Conservation (phyloP, 805 yeast genomes). For the Yarrowia sp. region DNA sequence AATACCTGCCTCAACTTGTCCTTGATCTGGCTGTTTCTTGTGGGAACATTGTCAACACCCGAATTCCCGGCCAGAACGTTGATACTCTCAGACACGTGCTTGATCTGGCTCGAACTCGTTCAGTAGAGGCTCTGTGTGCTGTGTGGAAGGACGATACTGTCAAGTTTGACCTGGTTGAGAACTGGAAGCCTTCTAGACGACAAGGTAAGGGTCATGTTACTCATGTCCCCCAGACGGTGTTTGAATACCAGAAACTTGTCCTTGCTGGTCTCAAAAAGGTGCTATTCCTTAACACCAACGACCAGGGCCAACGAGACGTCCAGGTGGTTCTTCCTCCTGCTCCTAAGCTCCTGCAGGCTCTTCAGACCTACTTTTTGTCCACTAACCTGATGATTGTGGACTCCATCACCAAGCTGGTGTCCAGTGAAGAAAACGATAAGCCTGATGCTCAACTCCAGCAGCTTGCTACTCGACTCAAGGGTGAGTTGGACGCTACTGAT, state of each 20-base stretch:
- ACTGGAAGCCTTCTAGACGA: slow-evolving; percentile 37
- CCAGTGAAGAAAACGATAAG: not conserved
- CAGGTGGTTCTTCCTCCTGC: slow-evolving; percentile 40
- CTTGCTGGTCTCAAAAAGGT: slow-evolving; percentile 37
- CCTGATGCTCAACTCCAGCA: slow-evolving; percentile 13
- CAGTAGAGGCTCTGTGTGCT: slow-evolving; percentile 49
- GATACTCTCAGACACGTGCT: slow-evolving; percentile 43
- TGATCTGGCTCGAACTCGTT: slow-evolving; percentile 44
- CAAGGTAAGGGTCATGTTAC: slow-evolving; percentile 30
- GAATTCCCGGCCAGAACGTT: slow-evolving; percentile 43
- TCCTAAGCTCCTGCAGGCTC: slow-evolving; percentile 35
- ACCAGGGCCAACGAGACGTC: slow-evolving; percentile 7
- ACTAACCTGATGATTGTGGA: slow-evolving; percentile 20
- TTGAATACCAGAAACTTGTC: slow-evolving; percentile 44
- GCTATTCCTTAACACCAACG: slow-evolving; percentile 28
- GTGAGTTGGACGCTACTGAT: slow-evolving; percentile 7
- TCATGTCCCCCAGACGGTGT: slow-evolving; percentile 38
- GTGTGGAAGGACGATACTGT: slow-evolving; percentile 53
- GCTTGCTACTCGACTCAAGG: not conserved
- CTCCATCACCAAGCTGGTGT: not conserved
- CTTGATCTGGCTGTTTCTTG: slow-evolving; percentile 45
- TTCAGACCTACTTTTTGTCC: slow-evolving; percentile 36
- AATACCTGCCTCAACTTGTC: slow-evolving; percentile 50
- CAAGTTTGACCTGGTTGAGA: slow-evolving; percentile 42
- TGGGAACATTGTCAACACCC: slow-evolving; percentile 47